Percentiles rank a stretch among this genome's conserved stretches.
Evolutionary conservation across 257 asterid species (phyloP).

Genomic region (Lycium ferocissimum): DNA sequence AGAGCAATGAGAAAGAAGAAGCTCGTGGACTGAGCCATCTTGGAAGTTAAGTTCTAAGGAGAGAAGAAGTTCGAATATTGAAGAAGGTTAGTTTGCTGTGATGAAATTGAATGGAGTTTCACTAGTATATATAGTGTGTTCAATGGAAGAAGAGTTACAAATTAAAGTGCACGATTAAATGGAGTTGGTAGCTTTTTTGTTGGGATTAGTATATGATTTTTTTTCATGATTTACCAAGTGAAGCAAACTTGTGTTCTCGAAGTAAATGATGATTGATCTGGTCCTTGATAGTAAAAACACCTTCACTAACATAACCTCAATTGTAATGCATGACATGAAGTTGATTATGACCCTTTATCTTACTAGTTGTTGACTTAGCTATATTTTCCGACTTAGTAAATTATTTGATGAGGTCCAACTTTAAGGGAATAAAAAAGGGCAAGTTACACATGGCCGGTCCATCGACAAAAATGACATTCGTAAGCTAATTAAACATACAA

Average conservation of each 20-base stretch:
- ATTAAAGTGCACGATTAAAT: constrained; percentile 25
- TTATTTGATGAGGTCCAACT: background rate
- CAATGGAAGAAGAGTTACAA: background rate
- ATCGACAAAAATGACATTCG: too few species aligned
- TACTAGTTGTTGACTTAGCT: background rate
- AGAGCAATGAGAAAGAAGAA: constrained; percentile 48
- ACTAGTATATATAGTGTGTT: constrained; percentile 49
- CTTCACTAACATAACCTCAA: background rate
- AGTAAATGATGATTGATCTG: constrained; percentile 5
- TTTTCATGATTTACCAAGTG: constrained; percentile 24
- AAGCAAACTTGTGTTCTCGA: constrained; percentile 27
- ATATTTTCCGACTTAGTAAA: background rate
- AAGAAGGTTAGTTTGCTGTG: constrained; percentile 38
- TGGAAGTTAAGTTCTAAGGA: constrained; percentile 16
- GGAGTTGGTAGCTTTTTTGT: constrained; percentile 69
- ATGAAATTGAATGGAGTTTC: constrained; percentile 34
- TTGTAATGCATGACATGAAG: background rate
- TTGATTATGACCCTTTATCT: background rate
- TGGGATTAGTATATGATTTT: constrained; percentile 26
- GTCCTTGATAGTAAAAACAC: constrained; percentile 17
- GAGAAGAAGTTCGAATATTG: background rate
- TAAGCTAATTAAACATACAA: too few species aligned
- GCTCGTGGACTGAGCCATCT: constrained; percentile 52
- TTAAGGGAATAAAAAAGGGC: background rate
- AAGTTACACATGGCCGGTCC: too few species aligned